A percentile compares a stretch with the other conserved stretches of the same genome.
These are phyloP conservation scores for Rhizophora mangle DNA, from an alignment of 345 rosid genomes.

Conservation along the genomic window DNA sequence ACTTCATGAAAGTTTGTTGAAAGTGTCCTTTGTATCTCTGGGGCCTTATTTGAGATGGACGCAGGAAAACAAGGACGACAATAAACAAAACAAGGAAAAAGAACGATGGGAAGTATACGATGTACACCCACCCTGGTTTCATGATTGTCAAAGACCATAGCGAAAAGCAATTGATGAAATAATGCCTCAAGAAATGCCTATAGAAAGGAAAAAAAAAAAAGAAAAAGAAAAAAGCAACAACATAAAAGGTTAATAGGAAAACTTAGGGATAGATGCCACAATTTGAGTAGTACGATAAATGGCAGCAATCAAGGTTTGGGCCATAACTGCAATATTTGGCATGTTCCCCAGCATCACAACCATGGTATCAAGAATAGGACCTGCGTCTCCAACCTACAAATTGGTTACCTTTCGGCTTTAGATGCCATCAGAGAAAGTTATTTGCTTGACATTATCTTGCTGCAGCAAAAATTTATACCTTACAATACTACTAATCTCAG, in stretches of 20 bases:
- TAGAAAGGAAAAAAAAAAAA: not conserved
- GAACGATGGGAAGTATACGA: slow-evolving; percentile 61
- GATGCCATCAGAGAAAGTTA: no score
- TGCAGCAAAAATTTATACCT: no score
- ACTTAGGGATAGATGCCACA: slow-evolving; percentile 58
- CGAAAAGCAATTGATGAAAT: slow-evolving; percentile 62
- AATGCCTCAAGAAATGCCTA: slow-evolving; percentile 74
- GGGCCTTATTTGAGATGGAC: slow-evolving; percentile 34
- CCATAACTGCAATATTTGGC: no score
- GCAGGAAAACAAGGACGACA: slow-evolving; percentile 33
- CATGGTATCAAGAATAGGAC: no score
- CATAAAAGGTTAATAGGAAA: slow-evolving; percentile 43
- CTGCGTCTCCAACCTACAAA: no score
- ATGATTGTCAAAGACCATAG: slow-evolving; percentile 61
- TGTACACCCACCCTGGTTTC: slow-evolving; percentile 70
- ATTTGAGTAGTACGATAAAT: no score
- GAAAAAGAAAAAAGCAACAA: slow-evolving; percentile 1
- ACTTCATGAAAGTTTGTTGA: slow-evolving; percentile 63
- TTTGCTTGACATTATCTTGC: no score
- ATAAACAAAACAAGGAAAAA: slow-evolving; percentile 65
- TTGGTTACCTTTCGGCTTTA: no score
- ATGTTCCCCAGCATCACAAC: no score
- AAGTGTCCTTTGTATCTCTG: slow-evolving; percentile 52
- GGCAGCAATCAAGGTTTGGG: no score
- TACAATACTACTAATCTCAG: no score